Percentiles rank a stretch among this genome's conserved stretches.
phyloP scores from a whole-genome alignment of 208 protist genomes.

The Porcisia deanei region DNA sequence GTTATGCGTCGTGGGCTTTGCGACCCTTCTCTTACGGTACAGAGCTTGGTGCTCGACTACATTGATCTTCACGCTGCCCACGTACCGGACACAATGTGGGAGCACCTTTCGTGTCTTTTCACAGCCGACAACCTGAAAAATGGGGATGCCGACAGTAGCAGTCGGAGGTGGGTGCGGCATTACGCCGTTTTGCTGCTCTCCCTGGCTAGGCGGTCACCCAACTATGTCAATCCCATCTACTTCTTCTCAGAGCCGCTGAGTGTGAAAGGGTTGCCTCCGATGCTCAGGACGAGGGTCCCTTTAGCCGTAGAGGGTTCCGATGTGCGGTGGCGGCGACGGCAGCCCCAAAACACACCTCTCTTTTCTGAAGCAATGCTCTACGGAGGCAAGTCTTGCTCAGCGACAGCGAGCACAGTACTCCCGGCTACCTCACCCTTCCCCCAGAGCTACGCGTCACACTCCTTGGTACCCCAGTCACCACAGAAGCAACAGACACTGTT shows the following conservation, averaged over 20 bases:
- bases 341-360: neutral
- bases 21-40: conserved; percentile 35
- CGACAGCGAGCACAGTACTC: neutral
- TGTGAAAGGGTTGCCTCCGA: neutral
- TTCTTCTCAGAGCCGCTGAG: neutral
- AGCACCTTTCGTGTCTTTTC: conserved; percentile 8
- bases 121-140: neutral
- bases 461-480: neutral
- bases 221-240: neutral
- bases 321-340: neutral
- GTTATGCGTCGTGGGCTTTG: conserved; percentile 28
- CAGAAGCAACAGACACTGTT: neutral
- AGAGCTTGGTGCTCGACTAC: conserved; percentile 44
- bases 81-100: neutral
- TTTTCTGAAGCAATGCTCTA: neutral
- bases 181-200: conserved; percentile 49
- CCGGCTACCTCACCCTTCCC: neutral
- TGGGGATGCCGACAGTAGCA: neutral
- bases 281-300: neutral
- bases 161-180: conserved; percentile 40
- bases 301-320: neutral
- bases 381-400: neutral
- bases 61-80: conserved; percentile 32
- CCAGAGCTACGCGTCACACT: neutral
- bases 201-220: conserved; percentile 19